Evolutionary conservation across 2,329 filamentous ascomycete genomes (phyloP).

Genomic region (Aureobasidium pullulans): DNA sequence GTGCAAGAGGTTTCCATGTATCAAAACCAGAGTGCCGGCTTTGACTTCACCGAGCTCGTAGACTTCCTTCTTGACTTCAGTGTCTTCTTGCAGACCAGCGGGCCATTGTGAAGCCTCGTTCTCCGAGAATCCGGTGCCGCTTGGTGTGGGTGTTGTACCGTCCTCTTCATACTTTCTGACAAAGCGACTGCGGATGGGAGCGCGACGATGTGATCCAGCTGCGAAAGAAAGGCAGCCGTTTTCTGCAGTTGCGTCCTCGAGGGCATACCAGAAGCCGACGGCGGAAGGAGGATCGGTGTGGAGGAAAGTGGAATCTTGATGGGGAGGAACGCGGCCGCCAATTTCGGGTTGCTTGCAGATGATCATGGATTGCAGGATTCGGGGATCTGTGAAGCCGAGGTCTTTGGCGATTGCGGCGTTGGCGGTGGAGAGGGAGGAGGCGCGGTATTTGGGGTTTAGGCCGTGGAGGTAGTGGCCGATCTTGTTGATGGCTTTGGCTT

Average conservation of each 20-base stretch:
- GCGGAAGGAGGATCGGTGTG: slow-evolving; percentile 85
- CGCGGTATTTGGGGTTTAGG: slow-evolving; percentile 41
- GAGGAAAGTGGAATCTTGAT: slow-evolving; percentile 88
- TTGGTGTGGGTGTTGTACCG: slow-evolving; percentile 44
- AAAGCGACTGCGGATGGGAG: slow-evolving; percentile 64
- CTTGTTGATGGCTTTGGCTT: slow-evolving; percentile 74
- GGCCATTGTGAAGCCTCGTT: slow-evolving; percentile 55
- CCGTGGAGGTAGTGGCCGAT: slow-evolving; percentile 46
- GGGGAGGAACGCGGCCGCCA: slow-evolving; percentile 79
- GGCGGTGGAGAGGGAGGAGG: slow-evolving; percentile 44
- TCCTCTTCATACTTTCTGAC: slow-evolving; percentile 51
- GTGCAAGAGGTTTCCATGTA: slow-evolving; percentile 92
- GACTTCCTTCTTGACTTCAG: slow-evolving; percentile 41
- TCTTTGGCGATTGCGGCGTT: slow-evolving; percentile 60
- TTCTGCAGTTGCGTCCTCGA: slow-evolving; percentile 79
- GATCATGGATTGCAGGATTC: slow-evolving; percentile 86
- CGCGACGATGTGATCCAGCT: slow-evolving; percentile 70
- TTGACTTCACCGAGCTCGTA: slow-evolving; percentile 83
- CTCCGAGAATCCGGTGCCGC: slow-evolving; percentile 48
- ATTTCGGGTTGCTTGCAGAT: slow-evolving; percentile 99
- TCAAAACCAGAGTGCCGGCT: slow-evolving; percentile 82
- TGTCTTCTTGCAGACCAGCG: slow-evolving; percentile 33
- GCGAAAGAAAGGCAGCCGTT: slow-evolving; percentile 89
- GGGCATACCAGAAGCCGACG: slow-evolving; percentile 94
- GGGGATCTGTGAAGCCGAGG: slow-evolving; percentile 68